Percentiles rank a stretch among this genome's conserved stretches.
Conservation (phyloP, 169 alveolate species). For the Eimeria necatrix region DNA sequence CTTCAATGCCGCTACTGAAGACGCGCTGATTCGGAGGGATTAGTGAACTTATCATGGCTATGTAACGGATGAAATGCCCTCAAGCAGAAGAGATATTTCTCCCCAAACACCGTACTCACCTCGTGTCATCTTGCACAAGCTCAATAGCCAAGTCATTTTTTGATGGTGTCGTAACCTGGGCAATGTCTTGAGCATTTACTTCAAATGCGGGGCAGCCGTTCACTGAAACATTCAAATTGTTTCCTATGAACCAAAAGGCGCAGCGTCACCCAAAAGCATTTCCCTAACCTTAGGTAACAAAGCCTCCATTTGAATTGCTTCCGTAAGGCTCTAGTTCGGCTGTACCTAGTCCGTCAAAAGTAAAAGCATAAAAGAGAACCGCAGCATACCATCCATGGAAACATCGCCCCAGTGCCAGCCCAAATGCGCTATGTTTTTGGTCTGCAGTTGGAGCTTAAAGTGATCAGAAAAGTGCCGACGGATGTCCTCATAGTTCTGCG, state of each 20-base stretch:
- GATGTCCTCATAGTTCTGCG: constrained; percentile 85
- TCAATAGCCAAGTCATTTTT: constrained; percentile 93
- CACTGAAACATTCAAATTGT: constrained; percentile 85
- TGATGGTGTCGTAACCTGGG: constrained; percentile 91
- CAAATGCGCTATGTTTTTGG: constrained; percentile 86
- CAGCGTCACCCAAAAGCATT: too few species aligned
- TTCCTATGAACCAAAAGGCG: constrained; percentile 18
- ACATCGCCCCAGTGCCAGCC: constrained; percentile 96
- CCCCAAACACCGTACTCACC: constrained; percentile 38
- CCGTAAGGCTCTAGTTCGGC: background rate
- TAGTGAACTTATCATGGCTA: too few species aligned
- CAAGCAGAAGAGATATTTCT: background rate
- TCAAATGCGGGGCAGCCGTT: constrained; percentile 89
- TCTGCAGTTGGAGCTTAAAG: constrained; percentile 85
- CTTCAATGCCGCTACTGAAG: too few species aligned
- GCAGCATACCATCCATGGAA: constrained; percentile 86
- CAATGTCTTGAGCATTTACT: constrained; percentile 89
- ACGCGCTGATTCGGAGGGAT: too few species aligned
- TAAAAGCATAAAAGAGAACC: background rate
- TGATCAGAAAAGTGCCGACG: constrained; percentile 91
- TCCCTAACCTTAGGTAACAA: too few species aligned
- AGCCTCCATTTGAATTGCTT: background rate
- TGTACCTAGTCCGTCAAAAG: background rate
- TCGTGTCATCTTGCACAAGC: constrained; percentile 83
- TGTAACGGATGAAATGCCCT: too few species aligned